Evolutionary conservation across 768 basidiomycete species (phyloP).

Genomic region (Hortiboletus campestris): DNA sequence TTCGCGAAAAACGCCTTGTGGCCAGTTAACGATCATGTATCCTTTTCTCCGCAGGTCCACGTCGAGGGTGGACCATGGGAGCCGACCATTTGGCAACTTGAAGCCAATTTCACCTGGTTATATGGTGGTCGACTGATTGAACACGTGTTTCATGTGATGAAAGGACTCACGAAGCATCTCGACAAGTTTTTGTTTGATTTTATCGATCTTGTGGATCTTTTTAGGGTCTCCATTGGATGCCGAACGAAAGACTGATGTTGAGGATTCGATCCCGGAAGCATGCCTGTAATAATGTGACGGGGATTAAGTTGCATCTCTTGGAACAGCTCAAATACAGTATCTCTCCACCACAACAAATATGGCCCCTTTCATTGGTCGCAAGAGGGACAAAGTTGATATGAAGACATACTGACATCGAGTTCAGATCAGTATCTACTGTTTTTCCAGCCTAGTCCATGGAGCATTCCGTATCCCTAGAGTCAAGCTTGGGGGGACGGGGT

Average conservation of each 20-base stretch:
- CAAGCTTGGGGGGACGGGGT: neutral
- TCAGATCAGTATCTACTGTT: neutral
- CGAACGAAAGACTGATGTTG: neutral
- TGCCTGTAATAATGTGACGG: neutral
- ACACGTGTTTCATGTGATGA: rapidly evolving
- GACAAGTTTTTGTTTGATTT: slow-evolving; percentile 1
- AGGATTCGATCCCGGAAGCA: neutral
- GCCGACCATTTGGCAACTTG: neutral
- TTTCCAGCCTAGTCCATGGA: no score
- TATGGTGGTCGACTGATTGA: neutral
- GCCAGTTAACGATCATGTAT: neutral
- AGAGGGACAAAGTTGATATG: neutral
- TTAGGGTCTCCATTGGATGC: neutral
- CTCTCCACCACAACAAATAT: no score
- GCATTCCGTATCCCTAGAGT: neutral
- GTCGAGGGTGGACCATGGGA: slow-evolving; percentile 16
- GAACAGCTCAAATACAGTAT: no score
- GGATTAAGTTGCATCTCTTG: no score
- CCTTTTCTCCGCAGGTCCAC: neutral
- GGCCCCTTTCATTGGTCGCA: no score
- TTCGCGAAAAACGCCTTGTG: neutral
- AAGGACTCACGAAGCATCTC: slow-evolving; percentile 9
- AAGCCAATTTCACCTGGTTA: slow-evolving; percentile 3
- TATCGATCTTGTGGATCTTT: neutral
- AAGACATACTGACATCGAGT: neutral